These are phyloP conservation scores for Quillaja saponaria DNA, from an alignment of 306 rosid species.

Conservation along the genomic window DNA sequence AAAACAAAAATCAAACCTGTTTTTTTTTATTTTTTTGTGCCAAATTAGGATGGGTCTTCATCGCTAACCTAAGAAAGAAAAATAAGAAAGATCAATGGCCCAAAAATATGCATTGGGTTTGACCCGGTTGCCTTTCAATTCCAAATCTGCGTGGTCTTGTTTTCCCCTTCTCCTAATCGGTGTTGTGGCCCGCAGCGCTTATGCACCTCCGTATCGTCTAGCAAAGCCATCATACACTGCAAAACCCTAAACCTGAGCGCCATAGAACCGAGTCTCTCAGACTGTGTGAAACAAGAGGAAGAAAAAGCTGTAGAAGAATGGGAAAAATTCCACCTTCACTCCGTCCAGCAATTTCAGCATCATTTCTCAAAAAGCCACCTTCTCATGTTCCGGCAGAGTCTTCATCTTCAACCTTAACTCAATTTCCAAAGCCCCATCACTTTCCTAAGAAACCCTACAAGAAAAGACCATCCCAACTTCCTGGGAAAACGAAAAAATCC, in stretches of 20 bases:
- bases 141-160: no score
- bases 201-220: no score
- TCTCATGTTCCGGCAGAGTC: slow-evolving; percentile 28
- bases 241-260: slow-evolving; percentile 6
- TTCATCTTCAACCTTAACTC: slow-evolving; percentile 18
- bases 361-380: slow-evolving; percentile 41
- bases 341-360: slow-evolving; percentile 53
- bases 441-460: slow-evolving; percentile 31
- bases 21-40: no score
- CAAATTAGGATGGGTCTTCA: no score
- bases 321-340: slow-evolving; percentile 71
- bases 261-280: not conserved
- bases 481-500: slow-evolving; percentile 22
- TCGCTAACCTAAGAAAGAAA: no score
- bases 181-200: no score
- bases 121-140: no score
- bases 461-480: slow-evolving; percentile 27
- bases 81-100: no score
- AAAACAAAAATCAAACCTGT: no score
- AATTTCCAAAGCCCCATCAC: slow-evolving; percentile 30
- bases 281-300: not conserved
- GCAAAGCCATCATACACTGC: slow-evolving; percentile 3
- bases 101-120: no score
- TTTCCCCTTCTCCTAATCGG: no score
- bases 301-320: slow-evolving; percentile 38